Percentiles rank a stretch among this genome's conserved stretches.
phyloP scores from a whole-genome alignment of 257 asterid species.

The Forsythia suspensa region DNA sequence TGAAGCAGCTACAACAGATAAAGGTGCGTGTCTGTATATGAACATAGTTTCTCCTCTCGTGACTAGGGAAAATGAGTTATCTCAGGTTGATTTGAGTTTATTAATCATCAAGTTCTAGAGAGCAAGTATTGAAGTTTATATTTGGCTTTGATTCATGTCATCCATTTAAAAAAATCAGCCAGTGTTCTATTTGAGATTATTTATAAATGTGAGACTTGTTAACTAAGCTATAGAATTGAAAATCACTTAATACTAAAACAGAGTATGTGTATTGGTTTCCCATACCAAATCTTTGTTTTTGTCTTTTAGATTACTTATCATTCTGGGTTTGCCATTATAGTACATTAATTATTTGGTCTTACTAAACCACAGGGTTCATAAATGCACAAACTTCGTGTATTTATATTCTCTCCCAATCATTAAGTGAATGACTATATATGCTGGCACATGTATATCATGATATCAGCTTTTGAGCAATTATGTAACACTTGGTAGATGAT shows the following conservation, averaged over 20 bases:
- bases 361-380: background rate
- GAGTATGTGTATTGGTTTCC: no score
- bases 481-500: background rate
- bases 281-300: background rate
- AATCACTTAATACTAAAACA: no score
- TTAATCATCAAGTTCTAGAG: background rate
- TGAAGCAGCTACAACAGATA: slow-evolving; percentile 51
- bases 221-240: no score
- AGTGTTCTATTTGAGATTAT: no score
- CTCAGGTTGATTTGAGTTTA: background rate
- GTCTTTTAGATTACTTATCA: background rate
- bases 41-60: background rate
- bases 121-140: background rate
- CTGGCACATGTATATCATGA: background rate
- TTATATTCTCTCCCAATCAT: background rate
- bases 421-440: background rate
- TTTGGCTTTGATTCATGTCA: background rate
- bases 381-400: background rate
- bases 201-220: no score
- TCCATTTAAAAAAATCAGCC: no score
- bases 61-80: background rate
- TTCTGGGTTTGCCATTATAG: background rate
- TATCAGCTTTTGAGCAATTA: slow-evolving; percentile 9
- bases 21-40: slow-evolving; percentile 36
- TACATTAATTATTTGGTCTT: background rate